Evolutionary conservation across 495 filamentous ascomycete species (phyloP), one percentile per base, ranked within the genome.

Genomic region (Friedmanniomyces simplex): DNA sequence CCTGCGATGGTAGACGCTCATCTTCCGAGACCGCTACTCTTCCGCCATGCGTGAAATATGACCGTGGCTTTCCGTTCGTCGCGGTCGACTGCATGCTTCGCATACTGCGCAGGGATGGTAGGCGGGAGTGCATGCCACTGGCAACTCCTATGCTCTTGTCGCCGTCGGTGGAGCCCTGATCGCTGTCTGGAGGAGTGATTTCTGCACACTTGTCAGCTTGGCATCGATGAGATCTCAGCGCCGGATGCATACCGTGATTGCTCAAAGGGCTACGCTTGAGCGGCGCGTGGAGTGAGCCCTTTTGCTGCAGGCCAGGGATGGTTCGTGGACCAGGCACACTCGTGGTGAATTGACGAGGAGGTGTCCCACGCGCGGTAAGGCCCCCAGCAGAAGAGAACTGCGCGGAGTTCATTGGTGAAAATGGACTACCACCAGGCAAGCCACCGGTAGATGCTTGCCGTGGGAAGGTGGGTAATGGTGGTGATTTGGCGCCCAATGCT

Each of bases 41-140:
- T 22, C 57, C 57, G 20, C 12, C 50, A 28, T 60, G 57, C 18
- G 50, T 60, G 41, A 60, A 60, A 50, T 60, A 60, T n/a, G 50
- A 36, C 1, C 51, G 50, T 41, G 57, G 51, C 30, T 55, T 54
- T 20, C 49, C 6, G 20, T 18, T 36, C 42, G 45, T 53, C 36
- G 32, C 11, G 2, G 26, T 24, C 10, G 49, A 52, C 10, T 16
- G 26, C 26, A 36, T 52, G 20, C 49, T 52, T 14, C 47, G 21
- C 47, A 50, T 50, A 30, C 47, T 59, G 14, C 22, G 6, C 12
- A 55, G 16, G 20, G 18, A 36, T 6, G 50, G 50, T 24, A 34
- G 50, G 30, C 42, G 57, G 1, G 52, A 54, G 34, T 48, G 43
- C 26, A 30, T 30, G n/a, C 32, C 20, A 6, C 14, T 30, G 25